A percentile compares a stretch with the other conserved stretches of the same genome.
These are phyloP conservation scores for Chenopodium formosanum DNA, from an alignment of 148 eudicot genomes.

Conservation along the genomic window DNA sequence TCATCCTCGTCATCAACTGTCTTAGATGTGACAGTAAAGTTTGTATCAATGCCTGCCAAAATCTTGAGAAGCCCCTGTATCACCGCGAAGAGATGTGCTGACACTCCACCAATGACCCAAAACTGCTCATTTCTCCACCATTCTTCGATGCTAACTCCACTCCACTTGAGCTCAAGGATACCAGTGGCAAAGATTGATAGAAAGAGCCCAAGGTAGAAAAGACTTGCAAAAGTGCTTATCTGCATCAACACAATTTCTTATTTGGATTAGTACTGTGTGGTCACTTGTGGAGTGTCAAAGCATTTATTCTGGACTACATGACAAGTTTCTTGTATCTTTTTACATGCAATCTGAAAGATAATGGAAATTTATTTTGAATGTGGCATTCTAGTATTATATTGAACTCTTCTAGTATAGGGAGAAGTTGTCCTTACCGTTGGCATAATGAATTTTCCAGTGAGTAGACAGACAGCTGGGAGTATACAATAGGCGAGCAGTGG, in stretches of 20 bases:
- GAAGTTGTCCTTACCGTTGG: slow-evolving; percentile 69
- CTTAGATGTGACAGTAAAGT: slow-evolving; percentile 93
- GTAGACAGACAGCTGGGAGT: slow-evolving; percentile 94
- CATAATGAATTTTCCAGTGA: slow-evolving; percentile 98
- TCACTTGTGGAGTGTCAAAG: neutral
- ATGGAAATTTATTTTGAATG: neutral
- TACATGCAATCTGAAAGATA: neutral
- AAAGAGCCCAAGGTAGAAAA: slow-evolving; percentile 86
- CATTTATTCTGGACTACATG: slow-evolving; percentile 3
- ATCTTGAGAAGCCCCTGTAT: slow-evolving; percentile 87
- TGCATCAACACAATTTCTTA: slow-evolving; percentile 32
- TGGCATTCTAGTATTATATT: neutral
- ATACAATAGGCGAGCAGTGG: slow-evolving; percentile 95
- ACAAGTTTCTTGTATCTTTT: slow-evolving; percentile 5
- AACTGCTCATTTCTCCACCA: slow-evolving; percentile 99
- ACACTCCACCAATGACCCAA: slow-evolving; percentile 96
- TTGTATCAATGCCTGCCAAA: slow-evolving; percentile 92
- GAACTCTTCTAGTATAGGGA: neutral
- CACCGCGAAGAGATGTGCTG: slow-evolving; percentile 95
- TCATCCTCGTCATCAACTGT: slow-evolving; percentile 83
- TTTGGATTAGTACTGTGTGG: slow-evolving; percentile 10
- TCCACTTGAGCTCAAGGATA: slow-evolving; percentile 96
- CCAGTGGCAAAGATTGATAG: slow-evolving; percentile 86
- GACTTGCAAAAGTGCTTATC: slow-evolving; percentile 98
- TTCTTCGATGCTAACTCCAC: slow-evolving; percentile 97